Evolutionary conservation across 1,139 yeast species (phyloP), one percentile per base, ranked within the genome.

Genomic region (Insectozyma bohioensis): DNA sequence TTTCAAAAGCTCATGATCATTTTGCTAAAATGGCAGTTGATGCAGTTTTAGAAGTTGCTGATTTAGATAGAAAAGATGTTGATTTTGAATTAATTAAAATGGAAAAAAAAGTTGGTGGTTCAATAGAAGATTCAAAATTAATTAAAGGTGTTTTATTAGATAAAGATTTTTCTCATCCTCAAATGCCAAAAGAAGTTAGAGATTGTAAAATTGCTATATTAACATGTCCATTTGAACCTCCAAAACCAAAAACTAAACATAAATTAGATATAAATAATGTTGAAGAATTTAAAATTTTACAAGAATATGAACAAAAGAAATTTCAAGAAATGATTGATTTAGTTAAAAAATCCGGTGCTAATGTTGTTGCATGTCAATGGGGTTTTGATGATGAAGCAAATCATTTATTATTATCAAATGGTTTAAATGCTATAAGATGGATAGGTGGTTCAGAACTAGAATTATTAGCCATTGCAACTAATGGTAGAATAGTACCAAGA

Each of bases 321-420:
- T 94, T 92, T 56, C 78, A 73, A 56, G 88, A 86, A 57, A 92
- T 94, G 98, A 88, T 92, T 42, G 75, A 82, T 42, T 67, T 73
- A 42, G 95, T 92, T 36, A 90, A 94, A 63, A 77, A 74, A 14
- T 74, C 95, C 1, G 98, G 98, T 21, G 98, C 99, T 21, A 92
- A 90, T 57, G 78, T 90, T 33, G 98, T 92, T 37, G 94, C 95
- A 24, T 92, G 98, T 66, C 99, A 92, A 67, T 92, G 98, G 98
- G 99, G 99, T 10, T 94, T 94, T 54, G 98, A 94, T 58, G 99
- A 94, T 60, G 98, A 94, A 67, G 98, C 98, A 27, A 94, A 92
- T 63, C 97, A 94, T 61, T 67, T 92, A 54, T 72, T 92, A 43
- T 70, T 90, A 49, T 86, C 94, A 49, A 87, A 90, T 60, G 77